phyloP scores from a whole-genome alignment of 1,284 basidiomycete species.

The Ustilago crameri region DNA sequence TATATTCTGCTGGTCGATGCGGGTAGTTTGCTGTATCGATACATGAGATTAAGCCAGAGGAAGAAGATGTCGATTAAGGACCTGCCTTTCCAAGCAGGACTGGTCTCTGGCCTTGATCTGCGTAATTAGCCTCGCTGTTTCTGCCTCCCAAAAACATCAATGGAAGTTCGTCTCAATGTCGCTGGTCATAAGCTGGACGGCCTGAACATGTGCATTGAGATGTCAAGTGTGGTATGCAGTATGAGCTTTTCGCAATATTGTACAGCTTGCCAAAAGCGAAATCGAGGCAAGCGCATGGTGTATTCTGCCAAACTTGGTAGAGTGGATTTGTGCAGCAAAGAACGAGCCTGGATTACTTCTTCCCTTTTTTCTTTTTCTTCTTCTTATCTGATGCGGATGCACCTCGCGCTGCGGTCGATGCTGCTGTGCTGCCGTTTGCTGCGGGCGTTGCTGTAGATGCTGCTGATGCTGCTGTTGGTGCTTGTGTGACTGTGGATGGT shows the following conservation, averaged over 20 bases:
- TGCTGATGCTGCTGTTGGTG: slow-evolving; percentile 6
- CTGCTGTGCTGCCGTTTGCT: slow-evolving; percentile 1
- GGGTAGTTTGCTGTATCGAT: slow-evolving; percentile 48
- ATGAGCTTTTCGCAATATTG: not conserved
- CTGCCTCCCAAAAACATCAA: not conserved
- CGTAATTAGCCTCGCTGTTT: slow-evolving; percentile 9
- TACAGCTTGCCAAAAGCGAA: not conserved
- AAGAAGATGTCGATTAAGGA: slow-evolving; percentile 49
- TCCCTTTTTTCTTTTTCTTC: slow-evolving; percentile 53
- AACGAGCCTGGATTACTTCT: slow-evolving; percentile 23
- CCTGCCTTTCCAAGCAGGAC: slow-evolving; percentile 52
- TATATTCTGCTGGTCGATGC: slow-evolving; percentile 60
- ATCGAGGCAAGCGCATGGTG: not conserved
- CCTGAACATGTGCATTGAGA: not conserved
- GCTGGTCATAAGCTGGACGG: not conserved
- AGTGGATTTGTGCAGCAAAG: not conserved
- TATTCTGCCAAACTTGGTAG: too few relatives aligned
- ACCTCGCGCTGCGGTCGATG: slow-evolving; percentile 7
- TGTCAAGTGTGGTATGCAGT: not conserved
- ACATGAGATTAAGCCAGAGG: slow-evolving; percentile 48
- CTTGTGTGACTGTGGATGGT: not conserved
- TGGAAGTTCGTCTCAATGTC: not conserved
- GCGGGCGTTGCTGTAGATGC: slow-evolving; percentile 5
- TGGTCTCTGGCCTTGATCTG: slow-evolving; percentile 47
- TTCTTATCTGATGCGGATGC: slow-evolving; percentile 38